phyloP scores from a whole-genome alignment of 2,329 filamentous ascomycete species.

The Ceratocystis variospora region DNA sequence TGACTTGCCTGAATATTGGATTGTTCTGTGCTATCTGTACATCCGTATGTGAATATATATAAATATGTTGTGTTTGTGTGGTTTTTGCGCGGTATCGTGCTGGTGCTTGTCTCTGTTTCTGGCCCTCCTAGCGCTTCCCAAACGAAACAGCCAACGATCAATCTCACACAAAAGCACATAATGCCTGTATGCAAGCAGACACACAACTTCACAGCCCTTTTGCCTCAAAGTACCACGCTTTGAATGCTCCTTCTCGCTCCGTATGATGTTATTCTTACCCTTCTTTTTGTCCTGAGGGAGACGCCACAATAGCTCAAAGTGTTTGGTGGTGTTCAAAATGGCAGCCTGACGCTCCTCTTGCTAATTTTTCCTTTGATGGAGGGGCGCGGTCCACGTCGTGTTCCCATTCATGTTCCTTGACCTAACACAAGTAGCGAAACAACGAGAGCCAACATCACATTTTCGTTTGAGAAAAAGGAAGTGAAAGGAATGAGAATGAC shows the following conservation, averaged over 20 bases:
- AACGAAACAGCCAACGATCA: background rate
- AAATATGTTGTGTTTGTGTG: background rate
- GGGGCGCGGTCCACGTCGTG: background rate
- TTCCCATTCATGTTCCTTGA: background rate
- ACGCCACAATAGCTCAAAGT: background rate
- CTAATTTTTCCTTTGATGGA: background rate
- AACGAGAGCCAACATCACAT: background rate
- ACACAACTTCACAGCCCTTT: background rate
- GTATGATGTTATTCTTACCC: background rate
- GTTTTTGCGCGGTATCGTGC: background rate
- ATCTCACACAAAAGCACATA: background rate
- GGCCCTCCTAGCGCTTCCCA: background rate
- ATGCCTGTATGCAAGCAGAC: background rate
- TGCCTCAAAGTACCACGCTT: constrained; percentile 6
- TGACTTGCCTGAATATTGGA: too few relatives aligned
- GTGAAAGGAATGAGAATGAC: background rate
- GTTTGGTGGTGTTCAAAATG: background rate
- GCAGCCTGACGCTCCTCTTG: background rate
- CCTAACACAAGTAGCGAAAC: constrained; percentile 4
- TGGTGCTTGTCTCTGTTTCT: background rate
- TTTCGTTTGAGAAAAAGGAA: background rate
- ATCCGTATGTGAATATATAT: background rate
- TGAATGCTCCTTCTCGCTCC: background rate
- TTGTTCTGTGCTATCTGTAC: background rate
- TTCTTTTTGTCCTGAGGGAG: background rate